Conservation (phyloP, 2,329 filamentous ascomycete species). For the Penicillium sclerotigenum region DNA sequence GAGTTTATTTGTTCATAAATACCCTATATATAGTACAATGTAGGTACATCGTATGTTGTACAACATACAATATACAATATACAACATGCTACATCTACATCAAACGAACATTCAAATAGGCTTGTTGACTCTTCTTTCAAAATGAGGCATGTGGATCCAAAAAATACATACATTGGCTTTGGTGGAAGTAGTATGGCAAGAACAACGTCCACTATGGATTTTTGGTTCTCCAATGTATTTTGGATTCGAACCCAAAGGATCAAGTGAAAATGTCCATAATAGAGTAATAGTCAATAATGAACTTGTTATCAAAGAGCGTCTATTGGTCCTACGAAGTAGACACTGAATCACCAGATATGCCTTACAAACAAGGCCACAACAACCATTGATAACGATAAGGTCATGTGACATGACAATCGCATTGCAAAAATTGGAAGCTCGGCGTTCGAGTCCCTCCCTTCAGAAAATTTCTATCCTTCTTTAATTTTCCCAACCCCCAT, state of each 20-base stretch:
- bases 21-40: background rate
- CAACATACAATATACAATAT: background rate
- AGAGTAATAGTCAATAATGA: background rate
- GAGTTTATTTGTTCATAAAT: background rate
- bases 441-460: slow-evolving; percentile 33
- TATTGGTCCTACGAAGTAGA: background rate
- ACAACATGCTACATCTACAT: background rate
- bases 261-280: background rate
- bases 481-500: background rate
- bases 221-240: background rate
- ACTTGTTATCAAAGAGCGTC: background rate
- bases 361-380: background rate
- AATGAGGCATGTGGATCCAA: background rate
- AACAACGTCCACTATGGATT: background rate
- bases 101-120: background rate
- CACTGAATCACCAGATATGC: background rate
- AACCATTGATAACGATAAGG: background rate
- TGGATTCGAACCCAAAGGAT: background rate
- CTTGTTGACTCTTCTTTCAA: background rate
- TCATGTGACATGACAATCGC: slow-evolving; percentile 6
- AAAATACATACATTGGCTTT: background rate
- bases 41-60: background rate
- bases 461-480: slow-evolving; percentile 15
- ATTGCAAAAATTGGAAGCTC: slow-evolving; percentile 1
- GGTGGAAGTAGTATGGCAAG: background rate